Conservation (phyloP, 208 protist genomes). For the Blechomonas ayalai region DNA sequence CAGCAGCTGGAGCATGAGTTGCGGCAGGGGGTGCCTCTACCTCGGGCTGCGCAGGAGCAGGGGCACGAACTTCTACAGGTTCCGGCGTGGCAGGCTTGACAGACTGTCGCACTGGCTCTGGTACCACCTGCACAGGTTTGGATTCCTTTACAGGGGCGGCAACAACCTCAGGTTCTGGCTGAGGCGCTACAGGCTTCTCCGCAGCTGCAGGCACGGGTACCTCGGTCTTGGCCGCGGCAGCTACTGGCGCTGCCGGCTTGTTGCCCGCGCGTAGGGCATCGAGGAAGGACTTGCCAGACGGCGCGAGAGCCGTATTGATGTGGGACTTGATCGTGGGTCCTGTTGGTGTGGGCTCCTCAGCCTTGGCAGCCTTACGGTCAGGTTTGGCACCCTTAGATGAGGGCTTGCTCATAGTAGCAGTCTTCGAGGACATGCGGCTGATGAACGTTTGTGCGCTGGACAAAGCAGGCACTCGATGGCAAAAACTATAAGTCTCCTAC, state of each 20-base stretch:
- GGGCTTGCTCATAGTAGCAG: conserved; percentile 6
- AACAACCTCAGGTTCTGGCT: too few species aligned
- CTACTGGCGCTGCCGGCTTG: conserved; percentile 5
- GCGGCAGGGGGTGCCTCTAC: neutral
- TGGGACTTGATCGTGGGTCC: conserved; percentile 48
- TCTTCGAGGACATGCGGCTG: conserved; percentile 15
- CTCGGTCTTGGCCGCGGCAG: conserved; percentile 5
- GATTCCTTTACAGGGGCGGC: too few species aligned
- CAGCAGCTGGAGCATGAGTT: conserved; percentile 1
- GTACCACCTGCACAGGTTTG: too few species aligned
- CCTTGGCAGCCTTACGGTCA: conserved; percentile 10
- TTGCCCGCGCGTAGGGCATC: conserved; percentile 41
- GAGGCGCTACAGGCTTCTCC: conserved; percentile 9
- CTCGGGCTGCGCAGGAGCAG: neutral
- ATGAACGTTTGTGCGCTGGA: too few species aligned
- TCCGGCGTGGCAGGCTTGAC: neutral
- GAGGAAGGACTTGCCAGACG: conserved; percentile 56
- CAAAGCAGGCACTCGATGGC: too few species aligned
- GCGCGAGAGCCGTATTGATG: conserved; percentile 47
- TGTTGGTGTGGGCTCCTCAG: conserved; percentile 24
- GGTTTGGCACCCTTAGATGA: too few species aligned
- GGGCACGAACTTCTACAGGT: neutral
- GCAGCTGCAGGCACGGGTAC: conserved; percentile 4
- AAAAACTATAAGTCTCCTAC: too few species aligned
- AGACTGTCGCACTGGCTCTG: too few species aligned